Evolutionary conservation across 2,329 filamentous ascomycete species (phyloP), one percentile per base, ranked within the genome.

Genomic region (Harringtonia lauricola): DNA sequence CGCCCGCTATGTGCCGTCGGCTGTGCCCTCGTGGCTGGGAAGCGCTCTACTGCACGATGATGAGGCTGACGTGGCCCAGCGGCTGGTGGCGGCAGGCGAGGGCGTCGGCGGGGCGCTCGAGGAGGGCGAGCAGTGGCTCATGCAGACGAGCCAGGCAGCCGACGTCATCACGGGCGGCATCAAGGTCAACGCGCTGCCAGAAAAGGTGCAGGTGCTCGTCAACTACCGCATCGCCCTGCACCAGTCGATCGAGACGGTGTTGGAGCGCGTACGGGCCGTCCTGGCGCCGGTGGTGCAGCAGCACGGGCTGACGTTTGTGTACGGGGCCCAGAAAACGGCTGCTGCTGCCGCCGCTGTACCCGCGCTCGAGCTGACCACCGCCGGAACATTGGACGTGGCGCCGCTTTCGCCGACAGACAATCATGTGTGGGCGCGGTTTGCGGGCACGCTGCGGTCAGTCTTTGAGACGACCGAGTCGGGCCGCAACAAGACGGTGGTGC

Each of bases 131-230:
- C 66, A 65, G 36, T 79, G 72, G 53, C 63, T 75, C 19, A 68
- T 82, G 46, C 74, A 74, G 29, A 82, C 77, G 0, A 78, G 76
- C 0, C 66, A 74, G 26, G 72, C 79, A 0, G 68, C 78, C 2
- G 76, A 81, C 53, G 58, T 77, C 10, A 76, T 84, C 48, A 53
- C 55, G 9, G 80, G 80, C 3, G 81, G 81, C 0, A 65, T 73
- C 41, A 84, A 84, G 61, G 70, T 72, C 54, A 84, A 84, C 49
- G 77, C 79, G 0, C 67, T 84, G 31, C 81, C 81, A 0, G 80
- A 83, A 53, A 64, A 67, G 6, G 74, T 70, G 0, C 63, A 61
- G 0, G 60, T 74, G 0, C 66, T 71, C 0, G 69, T 83, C 36
- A 82, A 84, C 59, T 76, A 70, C 61, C 74, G 66, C 52, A 67